phyloP scores from a whole-genome alignment of 2,329 filamentous ascomycete genomes.

The Blastomyces percursus region DNA sequence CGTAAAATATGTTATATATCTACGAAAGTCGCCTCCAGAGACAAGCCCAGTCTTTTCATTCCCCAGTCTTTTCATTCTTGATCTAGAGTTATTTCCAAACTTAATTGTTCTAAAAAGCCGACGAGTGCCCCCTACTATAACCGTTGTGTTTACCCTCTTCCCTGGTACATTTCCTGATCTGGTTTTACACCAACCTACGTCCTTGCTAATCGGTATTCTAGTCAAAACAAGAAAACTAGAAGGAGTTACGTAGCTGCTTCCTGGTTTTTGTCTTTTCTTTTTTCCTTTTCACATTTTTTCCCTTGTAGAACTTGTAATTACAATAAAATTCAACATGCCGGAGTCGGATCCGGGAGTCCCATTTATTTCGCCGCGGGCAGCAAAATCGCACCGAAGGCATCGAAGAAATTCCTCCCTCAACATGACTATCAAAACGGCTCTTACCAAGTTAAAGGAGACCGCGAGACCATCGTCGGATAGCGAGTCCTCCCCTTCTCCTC shows the following conservation, averaged over 20 bases:
- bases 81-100: too few relatives aligned
- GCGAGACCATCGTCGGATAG: slow-evolving; percentile 15
- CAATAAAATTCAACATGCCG: not conserved
- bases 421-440: slow-evolving; percentile 39
- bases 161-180: too few relatives aligned
- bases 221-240: not conserved
- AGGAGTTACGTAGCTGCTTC: not conserved
- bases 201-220: not conserved
- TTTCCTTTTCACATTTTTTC: too few relatives aligned
- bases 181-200: not conserved
- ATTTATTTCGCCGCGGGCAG: not conserved
- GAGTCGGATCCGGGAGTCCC: not conserved
- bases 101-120: too few relatives aligned
- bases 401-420: slow-evolving; percentile 14
- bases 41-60: too few relatives aligned
- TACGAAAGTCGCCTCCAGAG: too few relatives aligned
- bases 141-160: not conserved
- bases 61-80: too few relatives aligned
- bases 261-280: too few relatives aligned
- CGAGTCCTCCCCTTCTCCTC: slow-evolving; percentile 23
- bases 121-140: too few relatives aligned
- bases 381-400: not conserved
- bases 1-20: too few relatives aligned
- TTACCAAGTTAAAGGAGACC: slow-evolving; percentile 32
- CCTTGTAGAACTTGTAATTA: not conserved